These are phyloP conservation scores for Cairneyella variabilis DNA, from an alignment of 495 filamentous ascomycete genomes.

Conservation along the genomic window DNA sequence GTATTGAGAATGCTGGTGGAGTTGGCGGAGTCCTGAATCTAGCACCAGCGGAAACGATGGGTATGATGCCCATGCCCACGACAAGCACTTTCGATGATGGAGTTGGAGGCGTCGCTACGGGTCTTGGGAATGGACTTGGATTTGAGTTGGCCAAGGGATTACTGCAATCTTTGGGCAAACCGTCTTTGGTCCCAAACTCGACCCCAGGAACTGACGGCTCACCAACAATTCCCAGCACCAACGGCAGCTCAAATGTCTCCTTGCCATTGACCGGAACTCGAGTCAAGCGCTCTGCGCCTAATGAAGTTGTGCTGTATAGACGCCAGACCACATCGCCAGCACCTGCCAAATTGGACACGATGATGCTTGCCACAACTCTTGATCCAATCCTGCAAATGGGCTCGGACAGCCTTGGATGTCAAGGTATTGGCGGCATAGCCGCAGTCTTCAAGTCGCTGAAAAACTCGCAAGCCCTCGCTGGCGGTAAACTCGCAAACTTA, in stretches of 20 bases:
- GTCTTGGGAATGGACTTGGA: slow-evolving; percentile 9
- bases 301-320: background rate
- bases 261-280: background rate
- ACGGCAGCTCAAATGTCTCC: background rate
- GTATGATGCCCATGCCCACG: background rate
- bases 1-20: background rate
- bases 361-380: slow-evolving; percentile 3
- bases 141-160: slow-evolving; percentile 1
- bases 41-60: background rate
- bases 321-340: background rate
- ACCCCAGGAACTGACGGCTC: background rate
- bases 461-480: background rate
- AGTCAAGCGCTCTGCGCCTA: too few species aligned
- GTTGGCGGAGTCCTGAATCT: slow-evolving; percentile 1
- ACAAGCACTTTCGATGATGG: slow-evolving; percentile 6
- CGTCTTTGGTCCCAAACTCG: background rate
- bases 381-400: slow-evolving; percentile 4
- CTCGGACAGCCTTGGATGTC: background rate
- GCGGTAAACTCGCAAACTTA: slow-evolving; percentile 1
- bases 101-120: slow-evolving; percentile 5
- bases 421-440: slow-evolving; percentile 1
- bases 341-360: slow-evolving; percentile 1
- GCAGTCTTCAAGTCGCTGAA: background rate
- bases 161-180: slow-evolving; percentile 5
- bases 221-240: background rate